A percentile compares a stretch with the other conserved stretches of the same genome.
These are phyloP conservation scores for Lactarius hatsudake DNA, from an alignment of 768 basidiomycete genomes.

Conservation along the genomic window DNA sequence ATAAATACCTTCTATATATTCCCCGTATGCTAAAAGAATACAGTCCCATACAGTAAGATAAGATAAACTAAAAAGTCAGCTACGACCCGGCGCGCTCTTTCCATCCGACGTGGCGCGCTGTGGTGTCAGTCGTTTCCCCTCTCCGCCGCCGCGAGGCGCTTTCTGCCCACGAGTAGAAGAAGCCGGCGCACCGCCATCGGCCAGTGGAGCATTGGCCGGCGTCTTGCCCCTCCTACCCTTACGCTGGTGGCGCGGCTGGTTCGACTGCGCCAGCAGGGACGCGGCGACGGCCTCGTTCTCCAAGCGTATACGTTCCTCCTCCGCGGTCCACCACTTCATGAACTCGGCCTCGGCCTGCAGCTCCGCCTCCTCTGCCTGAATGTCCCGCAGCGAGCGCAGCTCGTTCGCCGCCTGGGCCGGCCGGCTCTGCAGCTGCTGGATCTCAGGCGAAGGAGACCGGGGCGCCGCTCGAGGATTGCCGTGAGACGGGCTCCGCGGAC, in stretches of 20 bases:
- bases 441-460: constrained; percentile 73
- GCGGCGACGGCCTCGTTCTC: constrained; percentile 38
- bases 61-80: not conserved
- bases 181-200: not conserved
- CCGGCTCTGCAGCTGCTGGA: constrained; percentile 74
- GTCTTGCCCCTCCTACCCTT: constrained; percentile 1
- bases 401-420: constrained; percentile 47
- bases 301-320: constrained; percentile 66
- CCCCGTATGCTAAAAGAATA: not conserved
- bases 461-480: constrained; percentile 29
- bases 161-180: not conserved
- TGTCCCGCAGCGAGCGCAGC: constrained; percentile 69
- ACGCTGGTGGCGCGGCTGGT: not conserved
- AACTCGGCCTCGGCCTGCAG: constrained; percentile 52
- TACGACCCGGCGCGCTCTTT: not conserved
- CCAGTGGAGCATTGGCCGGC: not conserved
- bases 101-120: not conserved
- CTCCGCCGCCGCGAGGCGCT: not conserved
- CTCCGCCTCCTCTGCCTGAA: constrained; percentile 79
- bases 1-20: not conserved
- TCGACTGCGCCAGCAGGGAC: not conserved
- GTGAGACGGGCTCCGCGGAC: constrained; percentile 48
- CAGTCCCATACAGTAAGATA: not conserved
- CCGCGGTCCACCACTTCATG: constrained; percentile 84
- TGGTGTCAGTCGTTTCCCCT: not conserved